phyloP scores from a whole-genome alignment of 257 asterid species.

The Nicotiana paniculata region DNA sequence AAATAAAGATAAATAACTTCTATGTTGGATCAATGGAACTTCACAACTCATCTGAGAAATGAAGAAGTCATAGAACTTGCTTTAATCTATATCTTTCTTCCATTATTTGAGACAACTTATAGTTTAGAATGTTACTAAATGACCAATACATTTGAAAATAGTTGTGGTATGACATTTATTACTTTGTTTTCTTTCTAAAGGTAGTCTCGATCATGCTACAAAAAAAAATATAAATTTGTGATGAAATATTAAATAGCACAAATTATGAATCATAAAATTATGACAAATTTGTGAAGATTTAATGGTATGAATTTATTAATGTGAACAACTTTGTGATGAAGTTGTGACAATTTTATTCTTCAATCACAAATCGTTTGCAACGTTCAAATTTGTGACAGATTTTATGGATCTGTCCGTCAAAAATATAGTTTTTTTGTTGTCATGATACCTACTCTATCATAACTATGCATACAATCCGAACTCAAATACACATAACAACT shows the following conservation, averaged over 20 bases:
- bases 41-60: neutral
- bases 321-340: neutral
- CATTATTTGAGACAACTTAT: neutral
- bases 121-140: neutral
- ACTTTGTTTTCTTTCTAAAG: neutral
- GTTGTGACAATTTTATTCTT: too few species aligned
- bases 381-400: too few species aligned
- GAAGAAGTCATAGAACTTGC: neutral
- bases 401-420: too few species aligned
- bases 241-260: neutral
- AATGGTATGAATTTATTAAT: neutral
- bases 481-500: too few species aligned
- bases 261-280: neutral
- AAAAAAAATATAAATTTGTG: neutral
- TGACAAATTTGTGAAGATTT: neutral
- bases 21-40: neutral
- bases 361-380: too few species aligned
- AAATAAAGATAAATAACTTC: neutral
- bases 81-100: neutral
- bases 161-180: neutral
- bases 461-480: too few species aligned
- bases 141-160: neutral
- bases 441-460: too few species aligned
- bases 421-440: too few species aligned
- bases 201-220: neutral